Evolutionary conservation across 2,329 filamentous ascomycete genomes (phyloP).

Genomic region (Thelonectria blattea): DNA sequence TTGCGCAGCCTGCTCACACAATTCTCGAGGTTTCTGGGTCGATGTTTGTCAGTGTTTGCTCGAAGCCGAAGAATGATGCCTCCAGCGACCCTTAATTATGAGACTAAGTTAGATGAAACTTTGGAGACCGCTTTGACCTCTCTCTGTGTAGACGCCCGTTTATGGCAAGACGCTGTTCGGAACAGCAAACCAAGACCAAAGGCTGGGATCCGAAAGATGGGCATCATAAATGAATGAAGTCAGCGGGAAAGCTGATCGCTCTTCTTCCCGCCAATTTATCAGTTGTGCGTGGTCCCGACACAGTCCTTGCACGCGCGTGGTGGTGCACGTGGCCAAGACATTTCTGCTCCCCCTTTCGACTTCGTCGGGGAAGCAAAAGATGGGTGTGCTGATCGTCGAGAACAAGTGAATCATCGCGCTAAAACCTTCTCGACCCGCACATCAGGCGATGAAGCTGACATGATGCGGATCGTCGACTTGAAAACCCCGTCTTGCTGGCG

Average conservation of each 20-base stretch:
- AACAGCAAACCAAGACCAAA: conserved; percentile 14
- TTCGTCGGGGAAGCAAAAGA: conserved; percentile 14
- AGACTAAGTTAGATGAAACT: conserved; percentile 38
- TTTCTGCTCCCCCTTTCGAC: background rate
- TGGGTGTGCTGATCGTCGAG: conserved; percentile 10
- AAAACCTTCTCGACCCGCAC: conserved; percentile 5
- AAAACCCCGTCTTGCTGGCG: background rate
- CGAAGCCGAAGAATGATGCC: conserved; percentile 18
- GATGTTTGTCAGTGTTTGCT: conserved; percentile 1
- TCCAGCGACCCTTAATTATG: conserved; percentile 19
- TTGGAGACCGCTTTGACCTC: conserved; percentile 33
- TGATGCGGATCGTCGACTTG: conserved; percentile 6
- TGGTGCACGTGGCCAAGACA: conserved; percentile 23
- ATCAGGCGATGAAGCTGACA: conserved; percentile 9
- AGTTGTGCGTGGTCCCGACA: background rate
- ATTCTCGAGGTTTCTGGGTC: conserved; percentile 1
- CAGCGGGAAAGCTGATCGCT: conserved; percentile 10
- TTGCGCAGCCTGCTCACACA: background rate
- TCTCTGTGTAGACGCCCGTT: conserved; percentile 10
- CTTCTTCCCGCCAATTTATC: background rate
- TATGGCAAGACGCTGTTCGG: conserved; percentile 13
- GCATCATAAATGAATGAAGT: conserved; percentile 6
- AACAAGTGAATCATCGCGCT: conserved; percentile 13
- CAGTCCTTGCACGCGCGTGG: conserved; percentile 1
- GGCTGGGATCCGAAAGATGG: conserved; percentile 3